Conservation (phyloP, 495 filamentous ascomycete genomes). For the Gamarada debralockiae region DNA sequence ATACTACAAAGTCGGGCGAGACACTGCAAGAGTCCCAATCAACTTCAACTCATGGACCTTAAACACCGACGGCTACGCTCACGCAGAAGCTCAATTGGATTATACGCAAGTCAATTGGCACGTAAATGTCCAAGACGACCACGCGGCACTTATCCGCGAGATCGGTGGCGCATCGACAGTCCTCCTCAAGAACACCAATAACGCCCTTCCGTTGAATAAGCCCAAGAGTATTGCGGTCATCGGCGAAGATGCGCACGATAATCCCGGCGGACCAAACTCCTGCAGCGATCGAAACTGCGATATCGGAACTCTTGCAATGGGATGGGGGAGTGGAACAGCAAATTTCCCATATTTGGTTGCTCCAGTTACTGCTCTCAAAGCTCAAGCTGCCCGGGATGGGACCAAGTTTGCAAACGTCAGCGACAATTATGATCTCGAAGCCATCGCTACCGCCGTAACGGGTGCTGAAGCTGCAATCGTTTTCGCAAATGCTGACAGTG, state of each 20-base stretch:
- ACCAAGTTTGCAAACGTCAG: conserved; percentile 69
- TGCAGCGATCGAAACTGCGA: conserved; percentile 81
- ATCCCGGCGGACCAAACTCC: conserved; percentile 77
- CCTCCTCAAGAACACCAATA: conserved; percentile 78
- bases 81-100: conserved; percentile 56
- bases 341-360: conserved; percentile 92
- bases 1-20: conserved; percentile 75
- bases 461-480: conserved; percentile 74
- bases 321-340: conserved; percentile 87
- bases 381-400: conserved; percentile 57
- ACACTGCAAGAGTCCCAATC: conserved; percentile 46
- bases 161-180: conserved; percentile 76
- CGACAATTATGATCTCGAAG: conserved; percentile 62
- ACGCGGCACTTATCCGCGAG: conserved; percentile 66
- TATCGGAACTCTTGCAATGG: conserved; percentile 86
- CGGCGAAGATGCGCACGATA: conserved; percentile 79
- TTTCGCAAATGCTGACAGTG: conserved; percentile 84
- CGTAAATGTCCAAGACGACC: conserved; percentile 77
- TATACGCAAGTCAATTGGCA: conserved; percentile 75
- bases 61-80: conserved; percentile 67
- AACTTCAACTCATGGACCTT: conserved; percentile 88
- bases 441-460: conserved; percentile 56
- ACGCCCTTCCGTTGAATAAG: conserved; percentile 70
- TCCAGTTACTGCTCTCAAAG: conserved; percentile 80
- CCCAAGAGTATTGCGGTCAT: conserved; percentile 78